phyloP scores from a whole-genome alignment of 2,329 filamentous ascomycete species.

The Chaetomiaceae sp. region DNA sequence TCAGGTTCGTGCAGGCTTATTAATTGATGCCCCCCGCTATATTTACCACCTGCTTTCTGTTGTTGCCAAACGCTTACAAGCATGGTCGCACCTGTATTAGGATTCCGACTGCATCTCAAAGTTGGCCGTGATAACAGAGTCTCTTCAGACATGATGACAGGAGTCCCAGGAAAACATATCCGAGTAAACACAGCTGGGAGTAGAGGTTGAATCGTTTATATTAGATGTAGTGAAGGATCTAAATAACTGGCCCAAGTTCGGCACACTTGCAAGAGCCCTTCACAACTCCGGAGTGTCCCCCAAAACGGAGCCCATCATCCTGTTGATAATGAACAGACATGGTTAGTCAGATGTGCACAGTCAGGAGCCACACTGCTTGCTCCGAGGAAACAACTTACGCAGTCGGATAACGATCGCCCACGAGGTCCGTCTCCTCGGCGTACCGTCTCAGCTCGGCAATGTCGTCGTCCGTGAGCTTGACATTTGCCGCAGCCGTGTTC shows the following conservation, averaged over 20 bases:
- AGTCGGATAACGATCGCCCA: background rate
- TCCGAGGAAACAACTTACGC: background rate
- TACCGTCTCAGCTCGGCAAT: background rate
- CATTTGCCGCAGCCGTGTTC: constrained; percentile 28
- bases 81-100: too few relatives aligned
- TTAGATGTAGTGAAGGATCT: background rate
- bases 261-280: background rate
- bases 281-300: background rate
- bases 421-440: background rate
- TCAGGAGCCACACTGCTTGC: background rate
- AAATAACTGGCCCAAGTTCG: background rate
- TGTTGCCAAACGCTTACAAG: too few relatives aligned
- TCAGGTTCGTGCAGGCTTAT: too few relatives aligned
- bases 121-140: too few relatives aligned
- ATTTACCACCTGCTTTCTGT: too few relatives aligned
- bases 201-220: too few relatives aligned
- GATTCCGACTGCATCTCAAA: too few relatives aligned
- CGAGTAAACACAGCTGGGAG: too few relatives aligned
- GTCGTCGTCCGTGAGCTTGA: background rate
- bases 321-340: background rate
- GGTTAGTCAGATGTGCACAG: background rate
- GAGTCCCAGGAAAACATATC: too few relatives aligned
- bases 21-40: too few relatives aligned
- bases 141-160: too few relatives aligned
- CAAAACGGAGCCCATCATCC: background rate